Evolutionary conservation across 1,139 yeast genomes (phyloP).

Genomic region (Blastobotrys niveus): DNA sequence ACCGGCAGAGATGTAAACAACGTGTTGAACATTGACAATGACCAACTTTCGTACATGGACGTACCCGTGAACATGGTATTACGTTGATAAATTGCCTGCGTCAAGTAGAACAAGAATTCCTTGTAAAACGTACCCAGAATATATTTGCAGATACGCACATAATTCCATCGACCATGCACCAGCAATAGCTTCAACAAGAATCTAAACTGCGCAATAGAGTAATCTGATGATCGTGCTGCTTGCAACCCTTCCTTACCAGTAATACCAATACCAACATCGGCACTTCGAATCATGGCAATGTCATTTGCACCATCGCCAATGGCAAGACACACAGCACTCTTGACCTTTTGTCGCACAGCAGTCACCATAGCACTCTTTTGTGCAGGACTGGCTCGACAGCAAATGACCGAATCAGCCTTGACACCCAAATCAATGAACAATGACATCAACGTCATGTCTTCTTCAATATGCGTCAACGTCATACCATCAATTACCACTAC

Average conservation of each 20-base stretch:
- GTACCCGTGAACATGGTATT: conserved; percentile 89
- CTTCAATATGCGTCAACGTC: conserved; percentile 66
- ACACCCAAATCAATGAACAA: conserved; percentile 80
- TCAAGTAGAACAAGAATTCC: conserved; percentile 79
- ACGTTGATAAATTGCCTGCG: conserved; percentile 84
- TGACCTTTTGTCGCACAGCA: conserved; percentile 62
- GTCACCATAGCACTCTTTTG: conserved; percentile 90
- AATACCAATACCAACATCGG: conserved; percentile 95
- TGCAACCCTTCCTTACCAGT: conserved; percentile 96
- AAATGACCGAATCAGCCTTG: conserved; percentile 81
- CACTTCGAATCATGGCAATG: conserved; percentile 98
- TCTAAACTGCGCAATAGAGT: conserved; percentile 91
- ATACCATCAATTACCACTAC: conserved; percentile 92
- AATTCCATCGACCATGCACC: conserved; percentile 95
- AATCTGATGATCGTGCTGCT: conserved; percentile 93
- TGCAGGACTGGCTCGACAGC: conserved; percentile 95
- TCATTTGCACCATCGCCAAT: conserved; percentile 99
- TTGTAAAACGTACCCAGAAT: conserved; percentile 93
- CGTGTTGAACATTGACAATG: conserved; percentile 93
- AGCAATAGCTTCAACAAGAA: conserved; percentile 72
- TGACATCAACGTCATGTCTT: conserved; percentile 63
- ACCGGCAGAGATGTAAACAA: conserved; percentile 91
- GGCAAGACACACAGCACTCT: conserved; percentile 75
- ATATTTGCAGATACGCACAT: conserved; percentile 85
- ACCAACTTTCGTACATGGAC: conserved; percentile 91